Percentiles rank a stretch among this genome's conserved stretches.
These are phyloP conservation scores for Coniochaeta ligniaria DNA, from an alignment of 2,329 filamentous ascomycete species.

Conservation along the genomic window DNA sequence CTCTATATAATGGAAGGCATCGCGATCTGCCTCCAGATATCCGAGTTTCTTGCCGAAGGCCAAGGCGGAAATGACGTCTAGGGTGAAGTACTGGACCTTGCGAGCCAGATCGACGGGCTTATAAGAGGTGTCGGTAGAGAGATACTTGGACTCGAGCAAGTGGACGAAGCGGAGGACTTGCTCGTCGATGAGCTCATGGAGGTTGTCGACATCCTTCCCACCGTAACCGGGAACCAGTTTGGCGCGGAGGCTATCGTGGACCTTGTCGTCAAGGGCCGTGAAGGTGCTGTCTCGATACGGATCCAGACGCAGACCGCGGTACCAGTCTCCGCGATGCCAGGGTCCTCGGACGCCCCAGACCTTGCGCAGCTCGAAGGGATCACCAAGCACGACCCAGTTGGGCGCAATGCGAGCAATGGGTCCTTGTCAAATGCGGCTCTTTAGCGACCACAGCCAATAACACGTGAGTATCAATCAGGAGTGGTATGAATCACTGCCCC, in stretches of 20 bases:
- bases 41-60: conserved; percentile 42
- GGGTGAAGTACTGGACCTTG: conserved; percentile 44
- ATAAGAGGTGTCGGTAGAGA: conserved; percentile 17
- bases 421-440: conserved; percentile 8
- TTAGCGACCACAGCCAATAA: neutral
- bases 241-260: conserved; percentile 31
- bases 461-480: neutral
- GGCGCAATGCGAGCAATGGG: conserved; percentile 19
- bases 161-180: conserved; percentile 35
- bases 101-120: conserved; percentile 41
- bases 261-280: conserved; percentile 36
- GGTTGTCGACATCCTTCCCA: conserved; percentile 21
- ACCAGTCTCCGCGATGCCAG: conserved; percentile 27
- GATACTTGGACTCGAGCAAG: conserved; percentile 34
- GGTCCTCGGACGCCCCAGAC: conserved; percentile 20
- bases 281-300: conserved; percentile 42
- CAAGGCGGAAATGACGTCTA: conserved; percentile 46
- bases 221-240: conserved; percentile 20
- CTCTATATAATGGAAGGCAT: conserved; percentile 36
- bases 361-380: conserved; percentile 19
- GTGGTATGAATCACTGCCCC: neutral
- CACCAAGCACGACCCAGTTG: conserved; percentile 21
- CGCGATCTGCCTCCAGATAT: conserved; percentile 35
- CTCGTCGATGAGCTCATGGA: conserved; percentile 31
- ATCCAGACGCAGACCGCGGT: conserved; percentile 41